Evolutionary conservation across 345 rosid species (phyloP), one percentile per base, ranked within the genome.

Genomic region (Turnera subulata): DNA sequence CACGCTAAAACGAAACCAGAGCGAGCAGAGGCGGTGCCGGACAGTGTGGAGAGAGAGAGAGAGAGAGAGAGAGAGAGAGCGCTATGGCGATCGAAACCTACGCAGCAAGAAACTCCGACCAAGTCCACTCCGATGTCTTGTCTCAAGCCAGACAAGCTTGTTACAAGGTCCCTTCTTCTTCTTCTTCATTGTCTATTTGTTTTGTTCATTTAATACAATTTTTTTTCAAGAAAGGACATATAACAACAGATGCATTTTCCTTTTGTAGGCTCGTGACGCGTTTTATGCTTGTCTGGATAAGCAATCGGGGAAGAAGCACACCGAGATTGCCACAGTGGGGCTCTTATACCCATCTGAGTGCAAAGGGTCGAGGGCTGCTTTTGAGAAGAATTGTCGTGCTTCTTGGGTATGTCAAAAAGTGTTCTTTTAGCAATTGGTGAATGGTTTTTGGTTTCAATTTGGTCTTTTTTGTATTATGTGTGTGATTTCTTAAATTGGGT

Each of bases 281-380:
- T 89, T 92, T 58, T 89, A 83, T 70, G 49, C 81, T 1, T 92
- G 96, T 32, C 32, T 84, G 20, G 95, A 86, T 63, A 85, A 78
- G 67, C 78, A 85, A 25, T 82, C 94, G 19, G 70, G 71, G 40
- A 86, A 84, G 69, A 85, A 82, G 47, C 89, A 78, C 12, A 75
- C 89, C 10, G 96, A 89, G 58, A 82, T 79, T 25, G 99, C 79
- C 0, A 76, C 91, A 1, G 99, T 85, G 0, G 99, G 94, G 56
- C 83, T 89, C 40, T 60, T 86, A 19, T 86, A 83, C 60, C 95
- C 95, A 22, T 35, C 56, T 1, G 89, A 86, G 29, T 86, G 96
- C 48, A 89, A 83, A 66, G 26, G 32, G 37, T 69, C 73, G 14
- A 62, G 98, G 68, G 80, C 62, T 5, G 80, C 74, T 48, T 65